A percentile compares a stretch with the other conserved stretches of the same genome.
Evolutionary conservation across 83 land plant species (phyloP).

Genomic region (Isoetes engelmannii): DNA sequence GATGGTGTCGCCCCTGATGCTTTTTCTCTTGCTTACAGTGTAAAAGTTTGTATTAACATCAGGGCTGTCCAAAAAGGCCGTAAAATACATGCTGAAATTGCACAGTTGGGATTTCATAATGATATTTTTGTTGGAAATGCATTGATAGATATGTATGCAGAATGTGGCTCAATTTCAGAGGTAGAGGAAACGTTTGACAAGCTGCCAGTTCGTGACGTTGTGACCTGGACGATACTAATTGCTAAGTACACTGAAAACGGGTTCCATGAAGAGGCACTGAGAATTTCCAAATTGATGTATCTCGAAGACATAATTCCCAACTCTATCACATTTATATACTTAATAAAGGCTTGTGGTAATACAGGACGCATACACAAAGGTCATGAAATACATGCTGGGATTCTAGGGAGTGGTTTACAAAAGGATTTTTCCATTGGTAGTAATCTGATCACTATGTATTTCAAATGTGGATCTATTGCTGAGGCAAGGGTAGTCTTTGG

Average conservation of each 20-base stretch:
- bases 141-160: slow-evolving; percentile 1
- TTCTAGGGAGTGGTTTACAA: background rate
- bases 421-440: background rate
- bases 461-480: background rate
- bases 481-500: background rate
- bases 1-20: background rate
- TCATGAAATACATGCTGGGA: background rate
- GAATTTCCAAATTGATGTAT: background rate
- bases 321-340: background rate
- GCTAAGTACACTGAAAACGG: background rate
- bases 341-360: background rate
- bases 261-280: background rate
- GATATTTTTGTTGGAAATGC: background rate
- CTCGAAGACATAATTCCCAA: background rate
- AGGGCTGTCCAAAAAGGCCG: background rate
- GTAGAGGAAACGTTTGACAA: slow-evolving; percentile 1
- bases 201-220: background rate
- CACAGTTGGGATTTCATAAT: background rate
- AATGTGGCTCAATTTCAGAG: background rate
- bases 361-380: slow-evolving; percentile 4
- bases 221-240: slow-evolving; percentile 3
- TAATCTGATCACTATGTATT: background rate
- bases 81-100: slow-evolving; percentile 11
- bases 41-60: slow-evolving; percentile 3
- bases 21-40: background rate